Evolutionary conservation across 1,139 yeast species (phyloP), one percentile per base, ranked within the genome.

Genomic region (Scheffersomyces segobiensis): DNA sequence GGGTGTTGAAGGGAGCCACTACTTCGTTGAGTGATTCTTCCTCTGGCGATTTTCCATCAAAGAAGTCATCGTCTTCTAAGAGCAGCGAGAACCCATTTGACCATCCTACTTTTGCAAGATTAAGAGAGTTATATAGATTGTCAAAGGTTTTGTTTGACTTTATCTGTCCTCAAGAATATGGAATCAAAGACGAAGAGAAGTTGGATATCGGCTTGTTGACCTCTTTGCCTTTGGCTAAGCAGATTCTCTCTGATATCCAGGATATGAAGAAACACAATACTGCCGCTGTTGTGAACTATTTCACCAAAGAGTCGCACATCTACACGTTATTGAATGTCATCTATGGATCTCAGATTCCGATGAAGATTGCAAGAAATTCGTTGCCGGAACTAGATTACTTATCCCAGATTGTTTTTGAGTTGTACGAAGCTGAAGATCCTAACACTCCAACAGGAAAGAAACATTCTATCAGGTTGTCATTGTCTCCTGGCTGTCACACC

Each of bases 131-230:
- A 58, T 96, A 93, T 72, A 81, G 95, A 62, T 80, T 96, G 57
- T 91, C 98, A 0, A 96, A 96, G 72, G 97, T 96, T 4, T 77
- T 96, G 63, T 96, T 96, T 76, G 99, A 96, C 75, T 95, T 95
- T 68, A 93, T 96, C 56, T 95, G 99, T 74, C 99, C 99, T 14
- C 98, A 96, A 74, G 99, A 96, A 71, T 96, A 96, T 70, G 99
- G 99, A 63, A 96, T 96, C 65, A 93, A 93, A 63, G 97, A 93
- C 68, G 91, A 90, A 69, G 99, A 96, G 72, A 96, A 96, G 71
- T 81, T 96, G 61, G 99, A 96, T 72, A 96, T 96, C 77, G 99
- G 99, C 2, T 79, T 96, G 60, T 80, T 96, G 65, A 96, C 99
- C 0, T 92, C 98, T 1, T 82, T 96, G 67, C 99, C 99, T 2